Evolutionary conservation across 805 yeast genomes (phyloP).

Genomic region (Lipomyces kockii): DNA sequence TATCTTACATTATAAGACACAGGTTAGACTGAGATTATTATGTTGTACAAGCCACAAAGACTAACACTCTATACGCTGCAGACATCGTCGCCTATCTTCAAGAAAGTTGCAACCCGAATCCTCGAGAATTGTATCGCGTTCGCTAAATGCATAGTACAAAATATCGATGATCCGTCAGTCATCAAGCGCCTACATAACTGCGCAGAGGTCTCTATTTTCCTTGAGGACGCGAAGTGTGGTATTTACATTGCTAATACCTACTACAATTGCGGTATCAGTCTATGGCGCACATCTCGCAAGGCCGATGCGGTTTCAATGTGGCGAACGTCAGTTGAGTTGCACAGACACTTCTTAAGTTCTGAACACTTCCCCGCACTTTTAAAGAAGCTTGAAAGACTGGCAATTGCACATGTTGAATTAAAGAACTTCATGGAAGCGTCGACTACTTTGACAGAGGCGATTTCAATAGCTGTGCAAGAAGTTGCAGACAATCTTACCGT

Average conservation of each 20-base stretch:
- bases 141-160: constrained; percentile 7
- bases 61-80: constrained; percentile 3
- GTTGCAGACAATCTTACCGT: constrained; percentile 1
- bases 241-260: constrained; percentile 20
- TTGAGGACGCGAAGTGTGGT: constrained; percentile 14
- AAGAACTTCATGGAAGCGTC: constrained; percentile 9
- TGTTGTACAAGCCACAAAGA: background rate
- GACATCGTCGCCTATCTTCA: constrained; percentile 13
- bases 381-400: constrained; percentile 31
- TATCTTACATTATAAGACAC: constrained; percentile 13
- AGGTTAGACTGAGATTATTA: constrained; percentile 8
- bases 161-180: background rate
- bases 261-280: constrained; percentile 25
- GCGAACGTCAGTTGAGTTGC: constrained; percentile 19
- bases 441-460: constrained; percentile 8
- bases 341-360: constrained; percentile 3
- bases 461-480: background rate
- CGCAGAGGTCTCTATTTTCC: constrained; percentile 7
- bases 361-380: background rate
- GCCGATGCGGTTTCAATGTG: constrained; percentile 26
- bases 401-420: constrained; percentile 22
- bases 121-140: constrained; percentile 26
- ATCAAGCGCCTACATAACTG: constrained; percentile 7
- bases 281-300: constrained; percentile 17
- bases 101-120: constrained; percentile 22